Conservation (phyloP, 225 moss, liverwort and hornwort species). For the Sphagnum contortum region DNA sequence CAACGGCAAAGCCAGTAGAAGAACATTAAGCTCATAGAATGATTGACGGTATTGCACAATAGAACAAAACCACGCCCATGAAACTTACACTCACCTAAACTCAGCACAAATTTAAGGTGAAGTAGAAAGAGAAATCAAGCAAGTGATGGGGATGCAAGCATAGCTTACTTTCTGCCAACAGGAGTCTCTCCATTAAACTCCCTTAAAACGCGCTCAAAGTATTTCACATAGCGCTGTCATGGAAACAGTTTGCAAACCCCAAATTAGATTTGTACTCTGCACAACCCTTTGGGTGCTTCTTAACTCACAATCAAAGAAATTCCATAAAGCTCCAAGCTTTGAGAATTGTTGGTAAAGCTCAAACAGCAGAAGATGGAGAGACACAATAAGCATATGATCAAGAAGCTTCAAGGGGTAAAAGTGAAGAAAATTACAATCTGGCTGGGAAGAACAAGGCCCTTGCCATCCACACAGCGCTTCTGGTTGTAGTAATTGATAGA, state of each 20-base stretch:
- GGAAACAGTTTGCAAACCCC: background rate
- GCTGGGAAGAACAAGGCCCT: slow-evolving; percentile 51
- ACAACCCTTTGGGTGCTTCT: too few species aligned
- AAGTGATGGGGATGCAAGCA: background rate
- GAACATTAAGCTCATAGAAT: too few species aligned
- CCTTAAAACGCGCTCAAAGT: slow-evolving; percentile 45
- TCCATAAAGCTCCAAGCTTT: too few species aligned
- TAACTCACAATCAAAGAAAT: too few species aligned
- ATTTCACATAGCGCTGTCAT: slow-evolving; percentile 50
- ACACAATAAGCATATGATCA: too few species aligned
- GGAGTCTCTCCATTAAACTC: slow-evolving; percentile 44
- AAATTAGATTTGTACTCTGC: too few species aligned
- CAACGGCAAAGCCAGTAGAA: too few species aligned
- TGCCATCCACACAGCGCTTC: slow-evolving; percentile 54
- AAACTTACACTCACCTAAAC: background rate
- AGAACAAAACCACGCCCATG: background rate
- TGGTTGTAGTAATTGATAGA: slow-evolving; percentile 53
- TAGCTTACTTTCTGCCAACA: slow-evolving; percentile 40
- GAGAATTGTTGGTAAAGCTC: too few species aligned
- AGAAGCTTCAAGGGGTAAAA: background rate
- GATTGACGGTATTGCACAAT: background rate
- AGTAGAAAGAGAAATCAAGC: background rate
- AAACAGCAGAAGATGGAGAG: too few species aligned
- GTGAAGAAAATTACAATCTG: slow-evolving; percentile 29
- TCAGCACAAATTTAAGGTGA: background rate